These are phyloP conservation scores for Chrysosporium keratinophilum DNA, from an alignment of 2,329 filamentous ascomycete species.

Conservation along the genomic window DNA sequence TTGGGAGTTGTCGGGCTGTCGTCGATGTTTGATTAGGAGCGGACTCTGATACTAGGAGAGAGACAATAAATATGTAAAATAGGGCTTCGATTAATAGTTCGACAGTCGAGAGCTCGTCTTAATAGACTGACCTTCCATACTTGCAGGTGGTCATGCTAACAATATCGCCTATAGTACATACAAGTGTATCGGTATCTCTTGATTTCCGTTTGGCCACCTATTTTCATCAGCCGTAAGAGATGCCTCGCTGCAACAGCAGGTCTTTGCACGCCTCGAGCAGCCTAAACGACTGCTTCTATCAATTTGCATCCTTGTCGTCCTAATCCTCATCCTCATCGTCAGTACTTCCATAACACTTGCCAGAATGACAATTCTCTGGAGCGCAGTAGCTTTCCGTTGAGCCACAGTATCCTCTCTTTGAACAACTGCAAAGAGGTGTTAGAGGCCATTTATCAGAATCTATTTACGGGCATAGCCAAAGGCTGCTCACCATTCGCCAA, in stretches of 20 bases:
- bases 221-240: too few relatives aligned
- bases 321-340: neutral
- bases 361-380: constrained; percentile 19
- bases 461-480: neutral
- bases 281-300: too few relatives aligned
- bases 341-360: constrained; percentile 14
- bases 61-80: too few relatives aligned
- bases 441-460: neutral
- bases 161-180: constrained; percentile 1
- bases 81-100: neutral
- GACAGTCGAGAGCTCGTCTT: neutral
- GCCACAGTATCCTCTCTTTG: constrained; percentile 18
- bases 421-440: constrained; percentile 13
- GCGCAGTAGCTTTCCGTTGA: constrained; percentile 18
- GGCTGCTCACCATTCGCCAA: constrained; percentile 16
- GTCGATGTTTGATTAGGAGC: too few relatives aligned
- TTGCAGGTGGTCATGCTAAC: neutral
- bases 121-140: neutral
- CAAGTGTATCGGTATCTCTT: neutral
- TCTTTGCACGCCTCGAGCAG: too few relatives aligned
- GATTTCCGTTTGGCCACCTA: neutral
- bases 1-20: neutral
- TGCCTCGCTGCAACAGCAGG: too few relatives aligned
- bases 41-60: too few relatives aligned
- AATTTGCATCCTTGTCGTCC: neutral